phyloP scores from a whole-genome alignment of 805 yeast species.

The Torulaspora franciscae region DNA sequence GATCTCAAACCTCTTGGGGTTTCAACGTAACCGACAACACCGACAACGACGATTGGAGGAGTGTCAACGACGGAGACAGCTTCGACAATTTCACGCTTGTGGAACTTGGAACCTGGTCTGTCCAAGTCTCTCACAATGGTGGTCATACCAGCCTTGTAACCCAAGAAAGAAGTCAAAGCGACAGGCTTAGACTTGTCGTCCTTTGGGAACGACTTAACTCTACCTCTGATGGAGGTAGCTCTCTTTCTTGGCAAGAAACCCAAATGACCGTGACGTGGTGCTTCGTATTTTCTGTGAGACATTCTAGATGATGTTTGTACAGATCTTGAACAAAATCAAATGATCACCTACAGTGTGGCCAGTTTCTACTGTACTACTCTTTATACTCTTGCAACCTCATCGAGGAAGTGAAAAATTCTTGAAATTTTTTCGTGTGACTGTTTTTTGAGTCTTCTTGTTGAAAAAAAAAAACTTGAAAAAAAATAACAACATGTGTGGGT shows the following conservation, averaged over 20 bases:
- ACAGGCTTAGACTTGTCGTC: slow-evolving; percentile 97
- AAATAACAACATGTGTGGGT: not conserved
- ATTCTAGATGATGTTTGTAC: slow-evolving; percentile 38
- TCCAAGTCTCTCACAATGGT: slow-evolving; percentile 99
- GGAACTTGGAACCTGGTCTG: slow-evolving; percentile 99
- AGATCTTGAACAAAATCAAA: not conserved
- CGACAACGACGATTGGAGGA: slow-evolving; percentile 97
- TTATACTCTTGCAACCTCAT: slow-evolving; percentile 2
- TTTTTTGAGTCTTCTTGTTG: not conserved
- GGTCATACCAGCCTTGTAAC: slow-evolving; percentile 99
- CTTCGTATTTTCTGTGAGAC: slow-evolving; percentile 99
- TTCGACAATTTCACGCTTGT: slow-evolving; percentile 99
- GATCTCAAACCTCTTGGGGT: slow-evolving; percentile 99
- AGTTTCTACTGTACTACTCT: not conserved
- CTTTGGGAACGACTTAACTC: slow-evolving; percentile 98
- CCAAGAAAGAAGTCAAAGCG: slow-evolving; percentile 98
- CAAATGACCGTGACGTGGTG: slow-evolving; percentile 99
- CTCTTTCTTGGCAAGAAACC: slow-evolving; percentile 99
- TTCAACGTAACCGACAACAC: slow-evolving; percentile 99
- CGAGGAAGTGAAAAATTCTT: slow-evolving; percentile 5
- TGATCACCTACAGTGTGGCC: not conserved
- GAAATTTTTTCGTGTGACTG: slow-evolving; percentile 6
- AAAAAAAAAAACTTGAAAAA: not conserved
- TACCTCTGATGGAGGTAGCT: slow-evolving; percentile 97
- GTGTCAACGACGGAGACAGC: slow-evolving; percentile 99